Evolutionary conservation across 202 grass and related monocot genomes (phyloP).

Genomic region (Cymbopogon flexuosus): DNA sequence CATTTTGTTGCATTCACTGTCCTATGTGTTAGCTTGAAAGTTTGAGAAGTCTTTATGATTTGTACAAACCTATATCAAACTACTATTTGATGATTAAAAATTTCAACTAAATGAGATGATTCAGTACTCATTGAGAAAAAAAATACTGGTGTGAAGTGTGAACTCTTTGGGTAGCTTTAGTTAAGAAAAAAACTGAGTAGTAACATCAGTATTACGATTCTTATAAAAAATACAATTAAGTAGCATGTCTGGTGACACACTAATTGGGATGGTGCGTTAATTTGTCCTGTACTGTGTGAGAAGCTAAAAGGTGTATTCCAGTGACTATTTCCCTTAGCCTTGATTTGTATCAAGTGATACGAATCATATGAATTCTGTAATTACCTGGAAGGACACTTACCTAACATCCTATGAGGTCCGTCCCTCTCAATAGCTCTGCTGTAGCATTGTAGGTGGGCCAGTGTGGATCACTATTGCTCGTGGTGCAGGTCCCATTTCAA

Average conservation of each 20-base stretch:
- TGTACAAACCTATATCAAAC: neutral
- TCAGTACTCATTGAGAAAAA: neutral
- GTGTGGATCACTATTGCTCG: conserved; percentile 30
- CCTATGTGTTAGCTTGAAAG: neutral
- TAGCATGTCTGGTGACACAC: neutral
- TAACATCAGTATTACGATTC: neutral
- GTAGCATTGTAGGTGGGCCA: conserved; percentile 30
- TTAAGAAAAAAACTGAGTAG: neutral
- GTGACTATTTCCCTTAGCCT: neutral
- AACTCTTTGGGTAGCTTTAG: conserved; percentile 14
- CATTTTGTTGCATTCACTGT: neutral
- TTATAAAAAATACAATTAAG: neutral
- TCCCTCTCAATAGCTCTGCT: conserved; percentile 32
- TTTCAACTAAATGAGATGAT: neutral
- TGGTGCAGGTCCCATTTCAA: conserved; percentile 34
- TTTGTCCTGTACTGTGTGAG: neutral
- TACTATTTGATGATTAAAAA: neutral
- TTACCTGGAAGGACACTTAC: conserved; percentile 30
- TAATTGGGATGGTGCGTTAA: neutral
- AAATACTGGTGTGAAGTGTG: neutral
- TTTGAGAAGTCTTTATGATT: neutral
- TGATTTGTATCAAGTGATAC: neutral
- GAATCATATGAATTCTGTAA: conserved; percentile 15
- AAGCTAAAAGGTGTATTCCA: neutral
- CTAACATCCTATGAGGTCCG: conserved; percentile 40